Conservation (phyloP, 164 flowering plant genomes). For the Stephania japonica region DNA sequence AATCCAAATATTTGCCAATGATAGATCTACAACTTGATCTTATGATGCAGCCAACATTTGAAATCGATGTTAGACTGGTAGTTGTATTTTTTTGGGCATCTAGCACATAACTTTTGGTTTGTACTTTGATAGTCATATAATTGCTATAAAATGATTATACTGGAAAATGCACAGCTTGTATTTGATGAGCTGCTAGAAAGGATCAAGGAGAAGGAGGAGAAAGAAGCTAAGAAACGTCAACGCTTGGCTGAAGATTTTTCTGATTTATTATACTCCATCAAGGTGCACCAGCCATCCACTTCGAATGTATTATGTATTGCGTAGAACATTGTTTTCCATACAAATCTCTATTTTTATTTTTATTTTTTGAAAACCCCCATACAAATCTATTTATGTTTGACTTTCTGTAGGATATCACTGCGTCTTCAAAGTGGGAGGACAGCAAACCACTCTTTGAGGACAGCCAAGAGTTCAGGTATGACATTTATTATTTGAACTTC, state of each 20-base stretch:
- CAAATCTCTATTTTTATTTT: too few relatives aligned
- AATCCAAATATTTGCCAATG: background rate
- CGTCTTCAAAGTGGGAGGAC: slow-evolving; percentile 82
- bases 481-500: background rate
- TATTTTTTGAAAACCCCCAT: too few relatives aligned
- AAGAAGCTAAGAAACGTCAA: slow-evolving; percentile 86
- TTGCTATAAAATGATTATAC: background rate
- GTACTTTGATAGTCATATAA: background rate
- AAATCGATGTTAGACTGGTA: background rate
- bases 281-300: slow-evolving; percentile 36
- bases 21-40: background rate
- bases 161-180: slow-evolving; percentile 54
- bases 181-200: slow-evolving; percentile 76
- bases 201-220: slow-evolving; percentile 89
- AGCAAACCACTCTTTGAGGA: slow-evolving; percentile 66
- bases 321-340: background rate
- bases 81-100: background rate
- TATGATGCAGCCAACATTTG: background rate
- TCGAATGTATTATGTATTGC: background rate
- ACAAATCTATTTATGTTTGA: background rate
- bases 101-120: background rate
- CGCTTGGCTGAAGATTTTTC: slow-evolving; percentile 76
- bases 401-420: slow-evolving; percentile 60
- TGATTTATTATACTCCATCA: slow-evolving; percentile 48
- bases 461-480: slow-evolving; percentile 75